Evolutionary conservation across 2,329 filamentous ascomycete species (phyloP).

Genomic region (Plectosphaerella sp.): DNA sequence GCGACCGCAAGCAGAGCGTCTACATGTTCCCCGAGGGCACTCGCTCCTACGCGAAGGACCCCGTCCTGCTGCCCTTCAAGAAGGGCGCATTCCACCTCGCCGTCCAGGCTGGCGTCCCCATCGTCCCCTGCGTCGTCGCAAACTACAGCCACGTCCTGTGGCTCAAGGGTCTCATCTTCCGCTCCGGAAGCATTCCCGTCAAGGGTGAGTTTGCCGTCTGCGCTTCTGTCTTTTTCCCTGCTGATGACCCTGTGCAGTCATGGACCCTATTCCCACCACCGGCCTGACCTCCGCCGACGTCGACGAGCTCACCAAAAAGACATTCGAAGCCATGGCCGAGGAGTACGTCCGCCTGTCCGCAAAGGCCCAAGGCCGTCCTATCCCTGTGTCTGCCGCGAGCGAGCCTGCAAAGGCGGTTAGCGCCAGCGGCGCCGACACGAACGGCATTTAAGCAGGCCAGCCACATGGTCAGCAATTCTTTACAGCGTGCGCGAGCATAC

Average conservation of each 20-base stretch:
- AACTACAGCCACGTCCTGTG: conserved; percentile 74
- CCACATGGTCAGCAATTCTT: too few relatives aligned
- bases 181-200: conserved; percentile 65
- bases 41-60: conserved; percentile 78
- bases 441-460: not conserved
- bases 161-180: conserved; percentile 60
- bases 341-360: conserved; percentile 54
- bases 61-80: conserved; percentile 89
- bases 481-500: not conserved
- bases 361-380: conserved; percentile 36
- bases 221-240: not conserved
- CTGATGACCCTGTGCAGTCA: conserved; percentile 43
- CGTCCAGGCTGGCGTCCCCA: conserved; percentile 86
- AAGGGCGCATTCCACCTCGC: conserved; percentile 98
- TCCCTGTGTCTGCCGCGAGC: conserved; percentile 7
- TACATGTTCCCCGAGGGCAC: conserved; percentile 93
- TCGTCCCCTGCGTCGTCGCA: conserved; percentile 79
- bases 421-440: not conserved
- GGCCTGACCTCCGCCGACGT: conserved; percentile 73
- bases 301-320: conserved; percentile 63
- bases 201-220: conserved; percentile 52
- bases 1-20: conserved; percentile 65
- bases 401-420: not conserved
- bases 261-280: conserved; percentile 75
- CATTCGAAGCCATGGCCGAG: conserved; percentile 71